Evolutionary conservation across 805 yeast species (phyloP).

Genomic region (Saccharomycopsis sp.): DNA sequence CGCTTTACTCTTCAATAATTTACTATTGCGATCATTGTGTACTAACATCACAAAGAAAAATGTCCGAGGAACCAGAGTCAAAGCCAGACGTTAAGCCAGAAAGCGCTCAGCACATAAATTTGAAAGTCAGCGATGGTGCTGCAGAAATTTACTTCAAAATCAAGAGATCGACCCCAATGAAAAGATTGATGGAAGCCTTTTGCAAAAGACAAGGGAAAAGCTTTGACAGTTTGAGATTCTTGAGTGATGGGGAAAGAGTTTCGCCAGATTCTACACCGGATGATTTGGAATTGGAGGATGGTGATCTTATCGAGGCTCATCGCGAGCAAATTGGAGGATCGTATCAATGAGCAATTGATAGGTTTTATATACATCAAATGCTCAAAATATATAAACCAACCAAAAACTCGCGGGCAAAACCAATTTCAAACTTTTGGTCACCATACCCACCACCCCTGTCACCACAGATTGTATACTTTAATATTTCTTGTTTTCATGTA

Average conservation of each 20-base stretch:
- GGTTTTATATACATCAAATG: too few species aligned
- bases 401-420: too few species aligned
- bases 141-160: slow-evolving; percentile 95
- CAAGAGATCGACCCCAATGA: slow-evolving; percentile 84
- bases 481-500: too few species aligned
- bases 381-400: too few species aligned
- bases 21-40: too few species aligned
- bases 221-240: slow-evolving; percentile 70
- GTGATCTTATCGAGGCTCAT: slow-evolving; percentile 94
- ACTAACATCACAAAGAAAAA: slow-evolving; percentile 4
- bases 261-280: slow-evolving; percentile 87
- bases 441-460: too few species aligned
- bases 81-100: slow-evolving; percentile 35
- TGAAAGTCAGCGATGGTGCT: slow-evolving; percentile 88
- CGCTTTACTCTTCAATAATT: too few species aligned
- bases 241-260: slow-evolving; percentile 89
- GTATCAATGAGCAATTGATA: too few species aligned
- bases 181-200: slow-evolving; percentile 93
- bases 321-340: slow-evolving; percentile 81
- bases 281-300: slow-evolving; percentile 86
- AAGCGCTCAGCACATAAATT: slow-evolving; percentile 67
- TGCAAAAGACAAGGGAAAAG: slow-evolving; percentile 96
- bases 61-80: slow-evolving; percentile 21
- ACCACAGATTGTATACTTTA: too few species aligned
- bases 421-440: too few species aligned